phyloP scores from a whole-genome alignment of 306 rosid species.

The Cucurbita moschata region DNA sequence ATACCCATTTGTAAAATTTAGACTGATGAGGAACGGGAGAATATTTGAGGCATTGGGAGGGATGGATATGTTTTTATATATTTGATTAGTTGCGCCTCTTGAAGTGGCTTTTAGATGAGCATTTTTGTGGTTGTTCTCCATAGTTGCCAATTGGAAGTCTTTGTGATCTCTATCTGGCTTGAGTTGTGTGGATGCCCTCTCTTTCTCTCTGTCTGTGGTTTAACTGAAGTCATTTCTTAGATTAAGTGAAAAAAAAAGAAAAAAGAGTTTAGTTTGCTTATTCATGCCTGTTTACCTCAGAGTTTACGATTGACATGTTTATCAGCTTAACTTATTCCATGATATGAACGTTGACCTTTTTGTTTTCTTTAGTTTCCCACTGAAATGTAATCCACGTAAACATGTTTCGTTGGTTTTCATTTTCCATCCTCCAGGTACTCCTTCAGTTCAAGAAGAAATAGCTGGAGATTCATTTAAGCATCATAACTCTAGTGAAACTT shows the following conservation, averaged over 20 bases:
- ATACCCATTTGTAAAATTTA: too few relatives aligned
- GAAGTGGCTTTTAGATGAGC: not conserved
- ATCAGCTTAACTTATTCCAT: not conserved
- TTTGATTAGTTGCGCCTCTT: not conserved
- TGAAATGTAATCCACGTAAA: not conserved
- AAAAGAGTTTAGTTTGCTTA: not conserved
- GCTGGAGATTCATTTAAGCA: constrained; percentile 14
- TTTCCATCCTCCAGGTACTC: constrained; percentile 34
- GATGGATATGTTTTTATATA: not conserved
- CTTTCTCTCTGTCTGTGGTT: not conserved
- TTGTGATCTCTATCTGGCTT: not conserved
- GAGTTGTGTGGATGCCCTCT: not conserved
- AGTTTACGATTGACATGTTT: not conserved
- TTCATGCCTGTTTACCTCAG: not conserved
- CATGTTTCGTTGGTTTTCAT: constrained; percentile 7
- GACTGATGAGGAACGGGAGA: too few relatives aligned
- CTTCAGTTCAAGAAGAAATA: constrained; percentile 32
- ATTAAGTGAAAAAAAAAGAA: not conserved
- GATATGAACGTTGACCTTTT: not conserved
- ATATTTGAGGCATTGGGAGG: too few relatives aligned
- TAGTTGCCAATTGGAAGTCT: too few relatives aligned
- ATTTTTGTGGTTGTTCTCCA: not conserved
- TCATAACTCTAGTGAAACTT: constrained; percentile 19
- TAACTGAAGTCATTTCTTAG: not conserved
- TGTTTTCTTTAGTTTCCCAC: not conserved